Evolutionary conservation across 1,139 yeast genomes (phyloP), one percentile per base, ranked within the genome.

Genomic region (Diutina neorugosa): DNA sequence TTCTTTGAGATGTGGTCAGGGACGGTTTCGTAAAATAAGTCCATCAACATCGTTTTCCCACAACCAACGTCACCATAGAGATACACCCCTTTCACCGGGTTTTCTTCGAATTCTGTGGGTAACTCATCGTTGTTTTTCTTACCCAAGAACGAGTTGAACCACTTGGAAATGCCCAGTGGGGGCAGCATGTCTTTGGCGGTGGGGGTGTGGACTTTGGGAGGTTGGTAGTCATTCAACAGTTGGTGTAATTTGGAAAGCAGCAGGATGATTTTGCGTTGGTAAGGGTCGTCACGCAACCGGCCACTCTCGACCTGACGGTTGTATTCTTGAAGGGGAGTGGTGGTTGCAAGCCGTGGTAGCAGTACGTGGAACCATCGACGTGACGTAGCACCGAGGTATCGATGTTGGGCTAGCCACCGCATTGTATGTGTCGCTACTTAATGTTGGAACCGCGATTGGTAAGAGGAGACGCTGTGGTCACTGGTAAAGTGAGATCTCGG

Each of bases 31-130:
- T 90, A 93, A 62, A 93, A 93, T 61, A 93, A 74, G 67, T 93
- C 98, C 98, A 93, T 91, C 58, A 93, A 74, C 97, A 93, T 93
- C 4, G 98, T 93, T 65, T 93, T 93, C 9, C 98, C 98, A 68
- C 98, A 90, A 3, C 98, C 98, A 49, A 93, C 98, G 66, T 93
- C 98, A 19, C 98, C 98, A 66, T 88, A 93, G 27, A 93, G 74
- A 64, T 93, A 93, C 16, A 93, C 85, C 2, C 98, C 98, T 60
- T 78, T 95, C 41, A 78, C 73, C 9, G 62, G 63, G 55, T 63
- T 68, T 31, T 65, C 69, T 1, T 64, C 61, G 56, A 57, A 52
- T 43, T 54, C 57, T 21, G 53, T 5, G 34, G 19, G 31, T 11
- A 46, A 43, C 9, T 37, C 53, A 19, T 18, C 47, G 23, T 8